These are phyloP conservation scores for Golubevia sp. DNA, from an alignment of 1,284 basidiomycete genomes.

Conservation along the genomic window DNA sequence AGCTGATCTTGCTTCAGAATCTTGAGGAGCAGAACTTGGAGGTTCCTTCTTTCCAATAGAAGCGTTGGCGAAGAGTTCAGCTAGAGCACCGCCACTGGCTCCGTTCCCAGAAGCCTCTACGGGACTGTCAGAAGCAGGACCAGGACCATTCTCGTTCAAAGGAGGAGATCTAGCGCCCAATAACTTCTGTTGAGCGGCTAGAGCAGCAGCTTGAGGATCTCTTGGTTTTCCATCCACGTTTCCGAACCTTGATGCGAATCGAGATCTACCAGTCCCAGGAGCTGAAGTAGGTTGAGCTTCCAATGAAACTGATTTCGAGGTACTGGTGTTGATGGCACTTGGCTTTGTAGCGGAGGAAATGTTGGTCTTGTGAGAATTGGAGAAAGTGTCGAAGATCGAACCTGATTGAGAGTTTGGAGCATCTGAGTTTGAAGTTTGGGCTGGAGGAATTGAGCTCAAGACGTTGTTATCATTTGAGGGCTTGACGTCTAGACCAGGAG, in stretches of 20 bases:
- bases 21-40: neutral
- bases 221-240: conserved; percentile 21
- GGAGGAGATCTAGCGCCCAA: conserved; percentile 19
- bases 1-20: neutral
- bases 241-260: conserved; percentile 5
- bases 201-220: conserved; percentile 39
- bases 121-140: neutral
- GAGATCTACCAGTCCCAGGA: conserved; percentile 30
- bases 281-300: conserved; percentile 1
- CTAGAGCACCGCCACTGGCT: conserved; percentile 17
- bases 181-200: conserved; percentile 40
- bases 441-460: neutral
- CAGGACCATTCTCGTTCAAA: neutral
- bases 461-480: no score
- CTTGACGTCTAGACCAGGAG: conserved; percentile 10
- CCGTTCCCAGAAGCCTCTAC: neutral
- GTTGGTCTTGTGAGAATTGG: conserved; percentile 20
- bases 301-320: neutral
- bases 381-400: conserved; percentile 25
- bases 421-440: neutral
- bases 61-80: neutral
- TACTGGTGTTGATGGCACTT: neutral
- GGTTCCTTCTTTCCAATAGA: neutral
- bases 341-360: neutral
- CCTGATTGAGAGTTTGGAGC: neutral